These are phyloP conservation scores for Extremus antarcticus DNA, from an alignment of 495 filamentous ascomycete genomes.

Conservation along the genomic window DNA sequence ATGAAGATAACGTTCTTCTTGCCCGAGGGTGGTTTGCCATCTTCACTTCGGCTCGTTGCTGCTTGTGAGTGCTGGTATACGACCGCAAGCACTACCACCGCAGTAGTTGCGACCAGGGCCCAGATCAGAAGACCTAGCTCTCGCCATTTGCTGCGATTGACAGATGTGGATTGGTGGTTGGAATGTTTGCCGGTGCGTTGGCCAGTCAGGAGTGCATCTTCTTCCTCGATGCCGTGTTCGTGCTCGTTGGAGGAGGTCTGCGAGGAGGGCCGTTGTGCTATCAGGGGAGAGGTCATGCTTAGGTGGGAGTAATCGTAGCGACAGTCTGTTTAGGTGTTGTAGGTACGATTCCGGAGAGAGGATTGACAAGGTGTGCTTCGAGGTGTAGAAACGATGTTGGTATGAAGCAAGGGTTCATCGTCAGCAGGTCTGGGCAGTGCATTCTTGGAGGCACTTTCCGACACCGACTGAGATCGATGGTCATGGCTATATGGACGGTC, in stretches of 20 bases:
- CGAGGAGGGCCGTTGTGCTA: slow-evolving; percentile 30
- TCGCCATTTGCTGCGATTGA: slow-evolving; percentile 43
- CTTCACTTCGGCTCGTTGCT: slow-evolving; percentile 30
- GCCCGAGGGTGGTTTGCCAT: slow-evolving; percentile 43
- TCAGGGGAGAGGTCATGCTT: slow-evolving; percentile 24
- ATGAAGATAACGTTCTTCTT: slow-evolving; percentile 96
- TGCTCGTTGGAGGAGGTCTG: slow-evolving; percentile 23
- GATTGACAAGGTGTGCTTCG: no score
- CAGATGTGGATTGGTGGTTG: slow-evolving; percentile 27
- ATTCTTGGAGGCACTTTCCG: no score
- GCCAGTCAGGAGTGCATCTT: slow-evolving; percentile 56
- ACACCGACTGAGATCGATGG: no score
- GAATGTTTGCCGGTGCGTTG: slow-evolving; percentile 31
- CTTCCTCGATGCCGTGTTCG: slow-evolving; percentile 38
- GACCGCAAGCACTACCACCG: slow-evolving; percentile 63
- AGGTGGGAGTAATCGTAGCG: not conserved
- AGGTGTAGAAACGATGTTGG: no score
- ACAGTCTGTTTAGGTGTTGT: not conserved
- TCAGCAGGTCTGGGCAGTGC: no score
- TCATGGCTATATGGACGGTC: no score
- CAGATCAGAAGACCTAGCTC: slow-evolving; percentile 71
- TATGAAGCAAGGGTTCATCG: no score
- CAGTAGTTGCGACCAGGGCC: slow-evolving; percentile 78
- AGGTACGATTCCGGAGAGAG: not conserved
- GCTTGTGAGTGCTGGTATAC: slow-evolving; percentile 43